A percentile compares a stretch with the other conserved stretches of the same genome.
phyloP scores from a whole-genome alignment of 495 filamentous ascomycete genomes.

The Bryoglossum gracile region DNA sequence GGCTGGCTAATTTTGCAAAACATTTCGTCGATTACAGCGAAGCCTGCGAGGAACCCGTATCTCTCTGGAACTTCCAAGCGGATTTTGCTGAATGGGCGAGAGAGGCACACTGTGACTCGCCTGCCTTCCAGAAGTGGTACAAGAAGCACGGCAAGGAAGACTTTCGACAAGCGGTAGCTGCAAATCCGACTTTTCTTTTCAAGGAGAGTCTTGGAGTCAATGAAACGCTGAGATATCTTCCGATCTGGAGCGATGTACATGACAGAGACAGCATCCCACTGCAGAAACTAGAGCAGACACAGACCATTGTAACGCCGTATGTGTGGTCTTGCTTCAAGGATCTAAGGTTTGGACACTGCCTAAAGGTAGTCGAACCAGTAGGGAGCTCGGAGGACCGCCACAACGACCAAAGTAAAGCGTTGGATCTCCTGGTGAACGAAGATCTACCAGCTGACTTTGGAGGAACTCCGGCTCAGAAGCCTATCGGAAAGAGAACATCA shows the following conservation, averaged over 20 bases:
- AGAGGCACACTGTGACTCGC: slow-evolving; percentile 30
- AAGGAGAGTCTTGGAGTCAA: slow-evolving; percentile 47
- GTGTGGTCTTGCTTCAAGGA: slow-evolving; percentile 55
- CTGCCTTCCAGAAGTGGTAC: slow-evolving; percentile 43
- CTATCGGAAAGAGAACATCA: background rate
- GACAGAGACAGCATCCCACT: slow-evolving; percentile 12
- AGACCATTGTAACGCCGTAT: slow-evolving; percentile 62
- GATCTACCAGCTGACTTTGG: background rate
- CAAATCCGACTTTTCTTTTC: slow-evolving; percentile 54
- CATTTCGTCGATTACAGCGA: slow-evolving; percentile 58
- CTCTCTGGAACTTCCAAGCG: slow-evolving; percentile 43
- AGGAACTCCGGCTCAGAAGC: background rate
- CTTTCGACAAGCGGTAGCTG: slow-evolving; percentile 48
- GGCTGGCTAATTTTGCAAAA: slow-evolving; percentile 61
- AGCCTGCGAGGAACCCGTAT: slow-evolving; percentile 29
- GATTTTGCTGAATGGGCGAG: slow-evolving; percentile 49
- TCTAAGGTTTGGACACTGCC: slow-evolving; percentile 48
- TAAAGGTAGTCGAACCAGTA: slow-evolving; percentile 26
- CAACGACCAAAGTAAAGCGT: slow-evolving; percentile 5
- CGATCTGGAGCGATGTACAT: slow-evolving; percentile 38
- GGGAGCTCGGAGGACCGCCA: slow-evolving; percentile 10
- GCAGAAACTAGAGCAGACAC: slow-evolving; percentile 21
- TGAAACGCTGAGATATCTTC: slow-evolving; percentile 26
- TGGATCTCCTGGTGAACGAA: slow-evolving; percentile 3
- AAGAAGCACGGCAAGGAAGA: slow-evolving; percentile 34